Conservation (phyloP, 1,139 yeast genomes). For the Candida glucosophila region DNA sequence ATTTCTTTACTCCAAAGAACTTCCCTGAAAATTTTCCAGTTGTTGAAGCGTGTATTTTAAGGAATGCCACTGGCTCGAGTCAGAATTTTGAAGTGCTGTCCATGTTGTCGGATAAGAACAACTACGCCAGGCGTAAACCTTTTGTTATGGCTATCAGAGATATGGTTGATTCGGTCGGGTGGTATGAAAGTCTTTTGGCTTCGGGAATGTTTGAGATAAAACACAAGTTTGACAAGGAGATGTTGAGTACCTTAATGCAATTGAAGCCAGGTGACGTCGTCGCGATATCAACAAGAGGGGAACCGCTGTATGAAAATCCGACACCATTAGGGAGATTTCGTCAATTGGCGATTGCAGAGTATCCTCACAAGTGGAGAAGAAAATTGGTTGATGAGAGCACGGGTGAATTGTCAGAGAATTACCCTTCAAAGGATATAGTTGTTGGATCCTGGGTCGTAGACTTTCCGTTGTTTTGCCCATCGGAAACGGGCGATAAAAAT, state of each 20-base stretch:
- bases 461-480: constrained; percentile 85
- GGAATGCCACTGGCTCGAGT: constrained; percentile 31
- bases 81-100: constrained; percentile 17
- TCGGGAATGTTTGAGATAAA: constrained; percentile 15
- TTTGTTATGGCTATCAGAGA: constrained; percentile 39
- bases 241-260: constrained; percentile 24
- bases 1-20: constrained; percentile 25
- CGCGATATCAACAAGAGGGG: constrained; percentile 65
- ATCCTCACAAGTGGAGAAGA: constrained; percentile 45
- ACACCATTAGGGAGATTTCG: constrained; percentile 88
- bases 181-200: constrained; percentile 35
- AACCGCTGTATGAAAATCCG: constrained; percentile 76
- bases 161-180: constrained; percentile 25
- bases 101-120: constrained; percentile 28
- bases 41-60: constrained; percentile 63
- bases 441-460: constrained; percentile 83
- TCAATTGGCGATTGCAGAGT: constrained; percentile 55
- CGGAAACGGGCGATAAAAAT: constrained; percentile 33
- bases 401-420: constrained; percentile 9
- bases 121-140: constrained; percentile 57
- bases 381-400: constrained; percentile 14
- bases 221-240: constrained; percentile 9
- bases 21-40: constrained; percentile 45
- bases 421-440: constrained; percentile 23
- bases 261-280: constrained; percentile 63